Base-by-base conservation (phyloP, 495 filamentous ascomycete species). In the Penicillium waksmanii region DNA sequence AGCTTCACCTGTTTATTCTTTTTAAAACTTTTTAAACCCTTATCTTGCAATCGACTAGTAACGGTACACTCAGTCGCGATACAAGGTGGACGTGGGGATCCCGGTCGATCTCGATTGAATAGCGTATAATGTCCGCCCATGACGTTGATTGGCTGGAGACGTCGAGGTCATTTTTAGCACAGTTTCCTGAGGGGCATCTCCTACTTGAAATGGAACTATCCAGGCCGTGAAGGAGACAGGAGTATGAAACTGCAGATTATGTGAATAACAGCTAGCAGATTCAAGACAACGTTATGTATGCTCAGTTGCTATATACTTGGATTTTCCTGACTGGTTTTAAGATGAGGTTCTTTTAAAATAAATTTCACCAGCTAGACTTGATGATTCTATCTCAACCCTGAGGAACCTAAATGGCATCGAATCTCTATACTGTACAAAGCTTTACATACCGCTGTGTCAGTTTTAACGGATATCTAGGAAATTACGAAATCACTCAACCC, bases 261-360 rank as follows among this genome's bases (percentile, higher is more conserved):
- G 18, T 9, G 21, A 47, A 47, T 23, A 47, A 18, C 44, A 43
- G 18, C 44, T 25, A 47, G 44, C 13, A 25, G 21, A 47, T 47
- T 47, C 18, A 9, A 47, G 44, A 47, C 25, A 21, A 47, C 44
- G 44, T 25, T 47, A 47, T 47, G 44, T 47, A 47, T 47, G 44
- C 44, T 47, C 18, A 47, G 25, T 47, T 47, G 44, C 6, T 43
- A 43, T 43, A 12, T 43, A 47, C 40, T 47, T 47, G 40, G 17
- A 43, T 9, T 38, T 43, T 43, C 40, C 40, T 7, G 40, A 43
- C 40, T 43, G n/a, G 40, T 12, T 43, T 43, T 43, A n/a, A 43
- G 40, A 38, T 38, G 35, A 43, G 40, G 40, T 43, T 43, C 40
- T 43, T 43, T 43, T 43, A 12, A 43, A 43, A 43, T 12, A n/a